Percentiles rank a stretch among this genome's conserved stretches.
These are phyloP conservation scores for Carex arenaria DNA, from an alignment of 202 grass and related monocot genomes.

Conservation along the genomic window DNA sequence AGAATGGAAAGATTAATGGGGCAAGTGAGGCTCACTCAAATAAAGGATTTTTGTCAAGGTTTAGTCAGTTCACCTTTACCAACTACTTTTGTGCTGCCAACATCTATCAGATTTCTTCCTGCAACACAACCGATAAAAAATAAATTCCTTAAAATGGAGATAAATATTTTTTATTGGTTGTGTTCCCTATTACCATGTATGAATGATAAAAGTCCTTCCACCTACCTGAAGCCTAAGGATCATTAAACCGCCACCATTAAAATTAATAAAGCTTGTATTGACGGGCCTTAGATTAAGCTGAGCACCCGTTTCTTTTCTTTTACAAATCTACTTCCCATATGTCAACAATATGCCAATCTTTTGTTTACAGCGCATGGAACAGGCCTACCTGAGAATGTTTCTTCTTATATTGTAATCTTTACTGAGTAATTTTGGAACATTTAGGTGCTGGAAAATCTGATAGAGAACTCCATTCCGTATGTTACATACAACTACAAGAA, in stretches of 20 bases:
- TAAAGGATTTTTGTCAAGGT: background rate
- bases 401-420: constrained; percentile 19
- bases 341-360: background rate
- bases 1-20: background rate
- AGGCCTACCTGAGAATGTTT: background rate
- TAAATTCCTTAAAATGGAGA: too few relatives aligned
- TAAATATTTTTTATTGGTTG: too few relatives aligned
- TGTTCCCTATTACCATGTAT: background rate
- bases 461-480: constrained; percentile 94
- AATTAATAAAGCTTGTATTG: background rate
- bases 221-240: background rate
- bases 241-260: background rate
- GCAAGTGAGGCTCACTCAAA: background rate
- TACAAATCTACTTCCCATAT: background rate
- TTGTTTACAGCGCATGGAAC: background rate
- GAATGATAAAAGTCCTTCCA: background rate
- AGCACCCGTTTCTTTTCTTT: background rate
- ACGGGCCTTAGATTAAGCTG: background rate
- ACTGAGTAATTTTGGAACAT: constrained; percentile 18
- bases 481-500: constrained; percentile 97
- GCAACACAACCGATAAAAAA: too few relatives aligned
- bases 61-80: background rate
- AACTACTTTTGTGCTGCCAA: background rate
- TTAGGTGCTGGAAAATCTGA: constrained; percentile 93
- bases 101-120: background rate